A percentile compares a stretch with the other conserved stretches of the same genome.
Conservation (phyloP, 345 rosid genomes). For the Gossypium australe region DNA sequence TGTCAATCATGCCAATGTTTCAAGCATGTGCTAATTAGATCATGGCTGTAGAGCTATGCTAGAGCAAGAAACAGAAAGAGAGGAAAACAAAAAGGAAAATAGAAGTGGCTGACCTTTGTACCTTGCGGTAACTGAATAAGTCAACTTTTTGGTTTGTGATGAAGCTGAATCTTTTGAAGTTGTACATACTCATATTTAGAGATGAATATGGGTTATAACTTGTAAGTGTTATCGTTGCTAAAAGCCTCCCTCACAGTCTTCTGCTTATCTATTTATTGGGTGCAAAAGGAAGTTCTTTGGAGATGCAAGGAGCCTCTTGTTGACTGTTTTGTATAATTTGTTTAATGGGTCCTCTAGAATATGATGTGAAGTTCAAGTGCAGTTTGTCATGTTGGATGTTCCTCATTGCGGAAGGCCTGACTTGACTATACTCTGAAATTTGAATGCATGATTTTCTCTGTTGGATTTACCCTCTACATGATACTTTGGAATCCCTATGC, state of each 20-base stretch:
- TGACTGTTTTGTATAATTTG: neutral
- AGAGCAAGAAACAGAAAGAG: neutral
- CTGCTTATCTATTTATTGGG: neutral
- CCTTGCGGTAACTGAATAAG: neutral
- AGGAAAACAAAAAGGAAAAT: neutral
- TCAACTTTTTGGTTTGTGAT: neutral
- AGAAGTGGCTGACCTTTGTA: neutral
- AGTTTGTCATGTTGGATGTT: neutral
- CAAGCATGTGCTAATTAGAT: neutral
- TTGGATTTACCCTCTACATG: neutral
- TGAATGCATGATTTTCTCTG: neutral
- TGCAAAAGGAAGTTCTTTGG: neutral
- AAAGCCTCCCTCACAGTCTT: neutral
- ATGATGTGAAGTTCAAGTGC: neutral
- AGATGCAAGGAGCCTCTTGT: neutral
- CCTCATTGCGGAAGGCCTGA: neutral
- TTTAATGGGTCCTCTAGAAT: neutral
- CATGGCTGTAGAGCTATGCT: neutral
- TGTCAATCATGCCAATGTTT: neutral
- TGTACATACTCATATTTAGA: neutral
- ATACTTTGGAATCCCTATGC: neutral
- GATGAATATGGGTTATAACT: neutral
- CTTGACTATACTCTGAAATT: neutral
- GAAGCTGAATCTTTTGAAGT: slow-evolving; percentile 2
- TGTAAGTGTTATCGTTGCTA: neutral